These are phyloP conservation scores for Aspergillus hiratsukae DNA, from an alignment of 2,329 filamentous ascomycete species.

Conservation along the genomic window DNA sequence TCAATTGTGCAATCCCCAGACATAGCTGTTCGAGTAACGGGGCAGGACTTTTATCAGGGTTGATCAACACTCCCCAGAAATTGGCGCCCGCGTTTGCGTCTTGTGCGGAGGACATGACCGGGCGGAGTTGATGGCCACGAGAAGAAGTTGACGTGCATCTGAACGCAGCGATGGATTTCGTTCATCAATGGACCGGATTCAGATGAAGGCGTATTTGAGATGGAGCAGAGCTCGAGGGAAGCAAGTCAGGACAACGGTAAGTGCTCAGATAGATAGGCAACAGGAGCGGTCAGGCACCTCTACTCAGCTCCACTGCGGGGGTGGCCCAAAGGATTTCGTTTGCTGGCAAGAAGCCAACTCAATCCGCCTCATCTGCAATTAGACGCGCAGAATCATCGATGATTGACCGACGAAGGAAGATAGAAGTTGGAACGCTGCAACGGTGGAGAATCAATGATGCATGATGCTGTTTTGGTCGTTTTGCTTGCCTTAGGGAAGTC, in stretches of 20 bases:
- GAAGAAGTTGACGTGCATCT: conserved; percentile 10
- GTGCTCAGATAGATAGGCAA: not conserved
- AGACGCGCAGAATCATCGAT: not conserved
- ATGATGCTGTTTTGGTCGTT: not conserved
- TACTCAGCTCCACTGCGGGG: not conserved
- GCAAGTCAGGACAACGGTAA: not conserved
- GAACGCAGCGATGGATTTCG: conserved; percentile 7
- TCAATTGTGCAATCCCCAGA: conserved; percentile 62
- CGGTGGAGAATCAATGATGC: not conserved
- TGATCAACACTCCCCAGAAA: conserved; percentile 62
- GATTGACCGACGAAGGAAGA: not conserved
- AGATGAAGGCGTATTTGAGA: not conserved
- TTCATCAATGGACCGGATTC: conserved; percentile 6
- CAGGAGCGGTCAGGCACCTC: conserved; percentile 4
- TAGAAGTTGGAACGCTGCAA: not conserved
- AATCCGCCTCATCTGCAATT: not conserved
- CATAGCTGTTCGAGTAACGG: conserved; percentile 64
- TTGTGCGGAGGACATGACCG: conserved; percentile 28
- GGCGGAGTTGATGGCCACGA: conserved; percentile 12
- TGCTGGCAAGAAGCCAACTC: not conserved
- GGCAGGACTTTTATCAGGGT: conserved; percentile 63
- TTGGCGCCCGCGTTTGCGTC: conserved; percentile 17
- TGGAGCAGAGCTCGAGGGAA: not conserved
- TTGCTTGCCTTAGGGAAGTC: not conserved
- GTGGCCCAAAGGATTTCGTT: not conserved